Conservation (phyloP, 2,329 filamentous ascomycete species). For the Aspergillus neotritici region DNA sequence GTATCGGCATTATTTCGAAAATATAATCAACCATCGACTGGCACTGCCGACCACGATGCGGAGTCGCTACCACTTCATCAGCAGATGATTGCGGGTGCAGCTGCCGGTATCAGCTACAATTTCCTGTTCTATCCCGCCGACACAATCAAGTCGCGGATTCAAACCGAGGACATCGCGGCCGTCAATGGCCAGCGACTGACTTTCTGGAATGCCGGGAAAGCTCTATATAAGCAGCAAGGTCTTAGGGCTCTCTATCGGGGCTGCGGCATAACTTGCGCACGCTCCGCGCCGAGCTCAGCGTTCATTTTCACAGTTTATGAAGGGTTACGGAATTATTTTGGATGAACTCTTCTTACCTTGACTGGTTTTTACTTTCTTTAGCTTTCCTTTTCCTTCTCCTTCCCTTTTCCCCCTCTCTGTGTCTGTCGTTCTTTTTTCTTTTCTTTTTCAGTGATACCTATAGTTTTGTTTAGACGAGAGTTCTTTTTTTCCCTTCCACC, state of each 20-base stretch:
- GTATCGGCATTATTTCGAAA: constrained; percentile 65
- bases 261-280: constrained; percentile 84
- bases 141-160: constrained; percentile 95
- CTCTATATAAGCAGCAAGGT: constrained; percentile 77
- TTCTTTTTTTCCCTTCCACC: constrained; percentile 1
- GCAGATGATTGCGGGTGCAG: constrained; percentile 79
- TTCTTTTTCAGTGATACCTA: constrained; percentile 15
- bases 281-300: constrained; percentile 90
- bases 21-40: constrained; percentile 32
- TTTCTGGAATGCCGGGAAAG: constrained; percentile 66
- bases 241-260: constrained; percentile 83
- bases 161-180: constrained; percentile 65
- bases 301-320: constrained; percentile 98
- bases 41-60: constrained; percentile 22
- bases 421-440: constrained; percentile 1
- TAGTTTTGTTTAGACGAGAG: constrained; percentile 9
- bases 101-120: constrained; percentile 90
- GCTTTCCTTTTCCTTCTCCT: constrained; percentile 1
- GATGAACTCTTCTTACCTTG: constrained; percentile 19
- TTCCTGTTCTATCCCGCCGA: constrained; percentile 97
- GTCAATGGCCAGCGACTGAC: constrained; percentile 52
- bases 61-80: constrained; percentile 71
- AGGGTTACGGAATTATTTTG: constrained; percentile 66
- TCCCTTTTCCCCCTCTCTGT: neutral
- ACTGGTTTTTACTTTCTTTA: neutral